Percentiles rank a stretch among this genome's conserved stretches.
phyloP scores from a whole-genome alignment of 1,139 yeast genomes.

The Hansenula lynferdii region DNA sequence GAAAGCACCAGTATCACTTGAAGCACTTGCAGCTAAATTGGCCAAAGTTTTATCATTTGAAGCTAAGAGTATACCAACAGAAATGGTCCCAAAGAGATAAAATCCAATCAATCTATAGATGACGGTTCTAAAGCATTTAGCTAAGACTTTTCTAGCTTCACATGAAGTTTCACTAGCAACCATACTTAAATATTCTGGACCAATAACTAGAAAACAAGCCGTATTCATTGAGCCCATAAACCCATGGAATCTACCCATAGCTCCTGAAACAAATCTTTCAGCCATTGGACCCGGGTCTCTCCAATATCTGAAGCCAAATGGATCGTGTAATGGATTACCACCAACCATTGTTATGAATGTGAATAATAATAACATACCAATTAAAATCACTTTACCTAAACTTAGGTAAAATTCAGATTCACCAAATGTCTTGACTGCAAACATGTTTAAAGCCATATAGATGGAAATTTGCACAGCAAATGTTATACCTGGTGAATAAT shows the following conservation, averaged over 20 bases:
- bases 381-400: slow-evolving; percentile 60
- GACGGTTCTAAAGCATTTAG: slow-evolving; percentile 69
- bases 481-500: slow-evolving; percentile 59
- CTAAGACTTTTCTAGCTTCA: slow-evolving; percentile 61
- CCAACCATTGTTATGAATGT: slow-evolving; percentile 76
- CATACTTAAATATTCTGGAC: slow-evolving; percentile 77
- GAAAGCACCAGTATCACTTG: slow-evolving; percentile 44
- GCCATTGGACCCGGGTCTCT: slow-evolving; percentile 46
- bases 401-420: slow-evolving; percentile 60
- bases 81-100: slow-evolving; percentile 54
- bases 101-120: slow-evolving; percentile 61
- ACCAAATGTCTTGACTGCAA: slow-evolving; percentile 53
- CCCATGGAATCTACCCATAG: slow-evolving; percentile 61
- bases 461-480: slow-evolving; percentile 48
- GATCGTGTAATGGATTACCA: slow-evolving; percentile 62
- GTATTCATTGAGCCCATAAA: slow-evolving; percentile 53
- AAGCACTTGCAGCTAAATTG: slow-evolving; percentile 50
- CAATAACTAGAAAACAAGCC: slow-evolving; percentile 64
- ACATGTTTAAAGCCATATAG: slow-evolving; percentile 53
- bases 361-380: slow-evolving; percentile 62
- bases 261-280: slow-evolving; percentile 47
- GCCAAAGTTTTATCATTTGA: slow-evolving; percentile 34
- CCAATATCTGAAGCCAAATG: slow-evolving; percentile 63
- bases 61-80: slow-evolving; percentile 51
- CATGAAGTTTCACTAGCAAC: slow-evolving; percentile 71